A percentile compares a stretch with the other conserved stretches of the same genome.
phyloP scores from a whole-genome alignment of 164 flowering plant species.

The Euptelea pleiosperma region DNA sequence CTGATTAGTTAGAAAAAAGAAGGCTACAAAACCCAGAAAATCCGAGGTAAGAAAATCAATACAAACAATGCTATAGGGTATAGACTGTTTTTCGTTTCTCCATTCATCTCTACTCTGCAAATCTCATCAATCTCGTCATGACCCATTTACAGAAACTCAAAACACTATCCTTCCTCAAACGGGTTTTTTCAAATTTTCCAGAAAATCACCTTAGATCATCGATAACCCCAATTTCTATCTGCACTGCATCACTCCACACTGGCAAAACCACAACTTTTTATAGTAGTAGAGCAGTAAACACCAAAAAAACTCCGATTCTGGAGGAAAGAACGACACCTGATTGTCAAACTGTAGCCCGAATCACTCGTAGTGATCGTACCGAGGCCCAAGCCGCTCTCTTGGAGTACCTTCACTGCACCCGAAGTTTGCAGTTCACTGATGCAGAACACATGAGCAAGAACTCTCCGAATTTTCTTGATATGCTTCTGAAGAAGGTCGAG shows the following conservation, averaged over 20 bases:
- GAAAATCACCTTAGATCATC: slow-evolving; percentile 10
- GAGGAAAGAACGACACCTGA: too few relatives aligned
- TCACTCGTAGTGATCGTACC: background rate
- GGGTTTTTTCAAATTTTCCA: slow-evolving; percentile 23
- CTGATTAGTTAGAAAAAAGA: background rate
- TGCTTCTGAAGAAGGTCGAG: slow-evolving; percentile 35
- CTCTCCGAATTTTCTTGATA: slow-evolving; percentile 49
- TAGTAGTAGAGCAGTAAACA: slow-evolving; percentile 5
- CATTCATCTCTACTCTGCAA: background rate
- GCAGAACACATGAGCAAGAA: slow-evolving; percentile 76
- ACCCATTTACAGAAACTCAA: slow-evolving; percentile 26
- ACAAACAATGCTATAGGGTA: background rate
- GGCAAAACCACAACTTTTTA: slow-evolving; percentile 24
- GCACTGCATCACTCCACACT: slow-evolving; percentile 14
- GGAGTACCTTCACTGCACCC: slow-evolving; percentile 67
- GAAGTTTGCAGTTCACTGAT: slow-evolving; percentile 49
- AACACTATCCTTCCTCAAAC: slow-evolving; percentile 18
- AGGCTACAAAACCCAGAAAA: background rate
- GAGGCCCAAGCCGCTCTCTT: slow-evolving; percentile 57
- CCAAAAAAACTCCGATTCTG: slow-evolving; percentile 8
- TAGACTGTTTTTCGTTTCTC: background rate
- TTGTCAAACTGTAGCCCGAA: background rate
- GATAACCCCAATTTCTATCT: slow-evolving; percentile 11
- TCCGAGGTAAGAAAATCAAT: slow-evolving; percentile 1
- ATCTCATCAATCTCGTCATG: slow-evolving; percentile 22